Conservation (phyloP, 2,329 filamentous ascomycete species). For the Coniochaeta prunicola region DNA sequence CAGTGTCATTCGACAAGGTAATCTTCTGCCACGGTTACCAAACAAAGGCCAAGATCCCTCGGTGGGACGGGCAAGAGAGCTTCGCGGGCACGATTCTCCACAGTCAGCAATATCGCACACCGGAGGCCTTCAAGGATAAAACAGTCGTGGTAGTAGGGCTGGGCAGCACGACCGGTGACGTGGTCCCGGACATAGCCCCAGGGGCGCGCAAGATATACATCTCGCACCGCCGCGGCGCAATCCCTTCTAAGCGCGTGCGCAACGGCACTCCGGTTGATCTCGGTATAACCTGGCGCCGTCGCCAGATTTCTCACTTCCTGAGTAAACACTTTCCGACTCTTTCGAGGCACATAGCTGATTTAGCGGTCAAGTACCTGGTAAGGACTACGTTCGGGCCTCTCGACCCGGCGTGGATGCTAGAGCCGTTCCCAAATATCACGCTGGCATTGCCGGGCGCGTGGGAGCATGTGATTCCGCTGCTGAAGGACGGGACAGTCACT, state of each 20-base stretch:
- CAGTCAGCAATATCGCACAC: conserved; percentile 25
- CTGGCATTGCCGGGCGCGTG: conserved; percentile 15
- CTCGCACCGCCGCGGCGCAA: conserved; percentile 29
- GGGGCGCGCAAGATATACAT: conserved; percentile 31
- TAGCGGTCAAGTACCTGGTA: conserved; percentile 10
- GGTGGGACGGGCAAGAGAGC: conserved; percentile 5
- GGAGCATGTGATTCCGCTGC: conserved; percentile 18
- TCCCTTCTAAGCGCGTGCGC: conserved; percentile 23
- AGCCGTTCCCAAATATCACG: conserved; percentile 18
- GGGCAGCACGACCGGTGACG: conserved; percentile 29
- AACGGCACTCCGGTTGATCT: conserved; percentile 28
- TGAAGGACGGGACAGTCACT: conserved; percentile 17
- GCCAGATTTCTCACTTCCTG: conserved; percentile 20
- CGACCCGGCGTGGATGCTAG: conserved; percentile 22
- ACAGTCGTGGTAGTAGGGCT: conserved; percentile 36
- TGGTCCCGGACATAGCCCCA: conserved; percentile 24
- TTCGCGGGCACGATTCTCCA: conserved; percentile 27
- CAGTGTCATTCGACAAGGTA: conserved; percentile 7
- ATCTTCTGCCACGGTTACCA: conserved; percentile 9
- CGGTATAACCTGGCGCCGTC: conserved; percentile 22
- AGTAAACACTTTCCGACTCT: conserved; percentile 15
- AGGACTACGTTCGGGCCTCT: conserved; percentile 12
- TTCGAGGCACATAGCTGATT: conserved; percentile 9
- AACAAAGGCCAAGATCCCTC: conserved; percentile 4
- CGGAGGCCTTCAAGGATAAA: conserved; percentile 28